A percentile compares a stretch with the other conserved stretches of the same genome.
Evolutionary conservation across 1,139 yeast genomes (phyloP).

Genomic region (Candida albicans): DNA sequence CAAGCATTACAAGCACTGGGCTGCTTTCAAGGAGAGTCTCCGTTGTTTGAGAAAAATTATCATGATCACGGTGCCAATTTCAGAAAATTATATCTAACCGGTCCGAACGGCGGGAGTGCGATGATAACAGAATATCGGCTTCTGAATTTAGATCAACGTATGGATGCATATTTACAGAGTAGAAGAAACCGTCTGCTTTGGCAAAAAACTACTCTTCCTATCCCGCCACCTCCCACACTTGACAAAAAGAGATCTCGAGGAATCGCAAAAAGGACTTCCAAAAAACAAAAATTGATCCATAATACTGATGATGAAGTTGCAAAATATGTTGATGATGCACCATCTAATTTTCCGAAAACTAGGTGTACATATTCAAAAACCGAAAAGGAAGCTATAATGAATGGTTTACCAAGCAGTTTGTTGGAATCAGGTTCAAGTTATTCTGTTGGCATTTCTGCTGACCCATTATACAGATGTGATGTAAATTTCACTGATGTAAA

Average conservation of each 20-base stretch:
- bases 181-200: conserved; percentile 20
- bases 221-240: conserved; percentile 8
- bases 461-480: conserved; percentile 8
- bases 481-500: conserved; percentile 12
- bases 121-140: conserved; percentile 1
- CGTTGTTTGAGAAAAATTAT: conserved; percentile 10
- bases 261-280: conserved; percentile 1
- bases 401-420: conserved; percentile 18
- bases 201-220: conserved; percentile 6
- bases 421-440: conserved; percentile 17
- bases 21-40: conserved; percentile 6
- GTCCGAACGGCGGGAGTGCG: not conserved
- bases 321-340: not conserved
- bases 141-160: conserved; percentile 20
- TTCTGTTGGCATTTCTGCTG: conserved; percentile 3
- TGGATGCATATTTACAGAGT: conserved; percentile 23
- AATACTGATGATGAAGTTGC: conserved; percentile 1
- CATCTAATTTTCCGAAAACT: not conserved
- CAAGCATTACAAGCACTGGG: conserved; percentile 1
- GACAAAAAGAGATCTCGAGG: conserved; percentile 5
- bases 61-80: conserved; percentile 3
- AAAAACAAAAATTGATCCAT: conserved; percentile 11
- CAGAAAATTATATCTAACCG: conserved; percentile 6
- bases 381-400: conserved; percentile 22
- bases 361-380: conserved; percentile 5